A percentile compares a stretch with the other conserved stretches of the same genome.
Conservation (phyloP, 2,329 filamentous ascomycete species). For the Trichoderma simmonsii region DNA sequence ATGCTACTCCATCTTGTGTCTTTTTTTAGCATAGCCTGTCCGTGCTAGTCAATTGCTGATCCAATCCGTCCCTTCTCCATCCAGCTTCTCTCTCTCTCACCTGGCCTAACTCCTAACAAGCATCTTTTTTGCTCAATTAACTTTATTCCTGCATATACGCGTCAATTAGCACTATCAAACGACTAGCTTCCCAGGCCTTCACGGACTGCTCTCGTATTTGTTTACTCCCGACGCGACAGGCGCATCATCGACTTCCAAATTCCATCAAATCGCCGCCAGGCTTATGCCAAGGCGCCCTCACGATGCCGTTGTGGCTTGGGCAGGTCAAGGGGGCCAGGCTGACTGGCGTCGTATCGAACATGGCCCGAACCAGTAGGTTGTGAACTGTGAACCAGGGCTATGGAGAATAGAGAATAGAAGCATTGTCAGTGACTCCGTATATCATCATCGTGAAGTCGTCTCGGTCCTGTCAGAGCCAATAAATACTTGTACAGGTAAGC, state of each 20-base stretch:
- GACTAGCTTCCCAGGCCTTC: neutral
- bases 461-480: neutral
- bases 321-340: neutral
- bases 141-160: conserved; percentile 10
- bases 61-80: neutral
- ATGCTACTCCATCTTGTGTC: neutral
- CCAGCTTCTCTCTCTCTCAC: neutral
- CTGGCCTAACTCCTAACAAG: neutral
- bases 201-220: conserved; percentile 2
- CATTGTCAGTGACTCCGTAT: neutral
- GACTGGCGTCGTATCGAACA: neutral
- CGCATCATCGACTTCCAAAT: neutral
- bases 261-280: neutral
- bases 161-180: neutral
- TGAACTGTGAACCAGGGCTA: neutral
- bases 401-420: neutral
- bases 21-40: conserved; percentile 5
- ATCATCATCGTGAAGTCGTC: neutral
- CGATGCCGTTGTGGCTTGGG: conserved; percentile 12
- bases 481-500: neutral
- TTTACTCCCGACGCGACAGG: neutral
- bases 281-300: conserved; percentile 9
- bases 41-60: neutral
- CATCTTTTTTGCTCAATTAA: neutral
- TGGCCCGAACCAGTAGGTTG: neutral